Evolutionary conservation across 441 rosid genomes (phyloP).

Genomic region (Melastoma candidum): DNA sequence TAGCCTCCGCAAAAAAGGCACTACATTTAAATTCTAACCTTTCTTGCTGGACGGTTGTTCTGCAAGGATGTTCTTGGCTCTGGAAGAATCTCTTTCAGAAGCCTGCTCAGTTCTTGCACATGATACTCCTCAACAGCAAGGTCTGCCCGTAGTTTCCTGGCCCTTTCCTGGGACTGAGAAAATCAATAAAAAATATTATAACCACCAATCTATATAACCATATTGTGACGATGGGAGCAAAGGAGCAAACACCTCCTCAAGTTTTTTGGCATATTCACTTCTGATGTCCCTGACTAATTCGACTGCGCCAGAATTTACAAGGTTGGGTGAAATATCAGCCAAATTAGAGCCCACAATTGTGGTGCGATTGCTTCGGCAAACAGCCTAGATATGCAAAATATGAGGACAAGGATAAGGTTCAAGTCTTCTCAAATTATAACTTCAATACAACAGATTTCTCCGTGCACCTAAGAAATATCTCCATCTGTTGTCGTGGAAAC

Average conservation of each 20-base stretch:
- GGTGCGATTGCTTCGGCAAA: constrained; percentile 27
- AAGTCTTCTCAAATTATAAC: too few species aligned
- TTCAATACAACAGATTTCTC: too few species aligned
- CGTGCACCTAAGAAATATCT: too few species aligned
- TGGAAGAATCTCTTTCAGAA: constrained; percentile 55
- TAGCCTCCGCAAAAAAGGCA: too few species aligned
- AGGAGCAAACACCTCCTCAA: constrained; percentile 36
- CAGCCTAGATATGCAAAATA: constrained; percentile 22
- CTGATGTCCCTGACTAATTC: constrained; percentile 44
- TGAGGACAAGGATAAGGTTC: too few species aligned
- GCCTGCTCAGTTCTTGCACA: constrained; percentile 43
- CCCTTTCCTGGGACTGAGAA: constrained; percentile 51
- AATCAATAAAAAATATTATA: constrained; percentile 1
- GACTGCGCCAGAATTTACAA: constrained; percentile 38
- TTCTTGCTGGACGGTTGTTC: constrained; percentile 37
- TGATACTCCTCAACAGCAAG: constrained; percentile 56
- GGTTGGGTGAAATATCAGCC: constrained; percentile 38
- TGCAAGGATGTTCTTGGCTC: constrained; percentile 31
- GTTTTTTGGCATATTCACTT: constrained; percentile 51
- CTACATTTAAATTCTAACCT: constrained; percentile 20
- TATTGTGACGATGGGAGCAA: not conserved
- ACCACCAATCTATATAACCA: too few species aligned
- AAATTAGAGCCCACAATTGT: constrained; percentile 23
- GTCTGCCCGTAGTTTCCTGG: constrained; percentile 54
- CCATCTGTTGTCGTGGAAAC: too few species aligned